A percentile compares a stretch with the other conserved stretches of the same genome.
Evolutionary conservation across 192 early-diverging fungal species (phyloP).

Genomic region (Coemansia interrupta): DNA sequence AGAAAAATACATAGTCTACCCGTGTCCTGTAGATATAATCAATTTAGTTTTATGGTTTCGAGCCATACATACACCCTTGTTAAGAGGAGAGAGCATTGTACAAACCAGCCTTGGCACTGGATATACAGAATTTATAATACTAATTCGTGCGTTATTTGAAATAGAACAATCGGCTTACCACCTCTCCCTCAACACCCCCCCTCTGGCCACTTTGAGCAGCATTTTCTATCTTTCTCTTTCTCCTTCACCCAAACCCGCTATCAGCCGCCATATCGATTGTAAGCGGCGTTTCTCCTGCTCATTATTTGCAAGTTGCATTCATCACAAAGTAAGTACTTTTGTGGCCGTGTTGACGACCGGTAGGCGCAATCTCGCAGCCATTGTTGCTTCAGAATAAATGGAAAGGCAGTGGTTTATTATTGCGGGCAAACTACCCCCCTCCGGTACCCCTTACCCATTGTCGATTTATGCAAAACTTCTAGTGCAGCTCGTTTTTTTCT

Average conservation of each 20-base stretch:
- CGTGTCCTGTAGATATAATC: too few relatives aligned
- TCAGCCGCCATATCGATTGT: conserved; percentile 22
- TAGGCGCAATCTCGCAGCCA: conserved; percentile 6
- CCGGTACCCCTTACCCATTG: neutral
- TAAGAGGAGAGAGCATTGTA: too few relatives aligned
- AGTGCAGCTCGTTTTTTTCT: too few relatives aligned
- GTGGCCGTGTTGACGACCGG: conserved; percentile 10
- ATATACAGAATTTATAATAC: too few relatives aligned
- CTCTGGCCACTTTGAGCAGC: neutral
- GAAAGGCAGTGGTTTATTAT: conserved; percentile 1
- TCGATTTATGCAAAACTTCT: neutral
- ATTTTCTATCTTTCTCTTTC: too few relatives aligned
- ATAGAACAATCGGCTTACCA: neutral
- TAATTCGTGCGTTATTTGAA: neutral
- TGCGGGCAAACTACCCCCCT: neutral
- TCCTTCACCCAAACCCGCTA: neutral
- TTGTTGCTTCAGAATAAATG: neutral
- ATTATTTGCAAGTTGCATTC: neutral
- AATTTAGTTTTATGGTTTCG: too few relatives aligned
- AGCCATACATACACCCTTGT: too few relatives aligned
- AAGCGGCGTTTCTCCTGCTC: conserved; percentile 3
- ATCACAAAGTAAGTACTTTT: conserved; percentile 6
- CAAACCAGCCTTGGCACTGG: too few relatives aligned
- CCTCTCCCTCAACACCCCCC: conserved; percentile 3
- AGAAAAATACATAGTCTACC: too few relatives aligned